Evolutionary conservation across 192 early-diverging fungal species (phyloP), one percentile per base, ranked within the genome.

Genomic region (Coemansia sp.): DNA sequence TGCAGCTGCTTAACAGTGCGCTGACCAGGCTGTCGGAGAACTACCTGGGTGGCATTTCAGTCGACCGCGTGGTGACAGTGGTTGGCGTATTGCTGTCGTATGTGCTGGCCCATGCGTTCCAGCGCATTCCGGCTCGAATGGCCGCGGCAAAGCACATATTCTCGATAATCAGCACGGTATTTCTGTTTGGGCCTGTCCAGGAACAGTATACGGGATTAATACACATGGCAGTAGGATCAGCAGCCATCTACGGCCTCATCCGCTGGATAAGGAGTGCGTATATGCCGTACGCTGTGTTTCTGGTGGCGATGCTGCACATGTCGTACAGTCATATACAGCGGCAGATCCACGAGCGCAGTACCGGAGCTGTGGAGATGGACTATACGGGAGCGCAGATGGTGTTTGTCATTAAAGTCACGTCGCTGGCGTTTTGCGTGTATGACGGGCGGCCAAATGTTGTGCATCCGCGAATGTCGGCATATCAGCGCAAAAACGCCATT

Each of bases 371-470:
- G 14, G 71, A 74, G 19, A 84, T 93, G 68, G 95, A 98, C 79
- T 83, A 90, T 58, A 92, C 96, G 9, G 91, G 92, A 11, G 92
- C 94, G 2, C 90, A 94, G 75, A 98, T 98, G 96, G 85, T 97
- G 22, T 76, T 95, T 53, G 89, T 93, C n/a, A 95, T 96, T 61
- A 96, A 96, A 66, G 69, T 94, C 43, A 92, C 93, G 17, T 88
- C 89, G 9, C 93, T 92, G 80, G 93, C 92, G 0, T 97, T 90
- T 77, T 87, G 86, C 52, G 85, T 92, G 10, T 81, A 86, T 65
- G 95, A 97, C 65, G 93, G 92, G 23, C 86, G 62, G n/a, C 59
- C 73, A 52, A 65, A 8, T 9, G 15, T 39, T 14, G 11, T 17
- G 19, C 19, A 68, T 14, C 2, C 47, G 39, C 62, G 68, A 60